These are phyloP conservation scores for Stenogyne calaminthoides DNA, from an alignment of 305 asterid species.

Conservation along the genomic window DNA sequence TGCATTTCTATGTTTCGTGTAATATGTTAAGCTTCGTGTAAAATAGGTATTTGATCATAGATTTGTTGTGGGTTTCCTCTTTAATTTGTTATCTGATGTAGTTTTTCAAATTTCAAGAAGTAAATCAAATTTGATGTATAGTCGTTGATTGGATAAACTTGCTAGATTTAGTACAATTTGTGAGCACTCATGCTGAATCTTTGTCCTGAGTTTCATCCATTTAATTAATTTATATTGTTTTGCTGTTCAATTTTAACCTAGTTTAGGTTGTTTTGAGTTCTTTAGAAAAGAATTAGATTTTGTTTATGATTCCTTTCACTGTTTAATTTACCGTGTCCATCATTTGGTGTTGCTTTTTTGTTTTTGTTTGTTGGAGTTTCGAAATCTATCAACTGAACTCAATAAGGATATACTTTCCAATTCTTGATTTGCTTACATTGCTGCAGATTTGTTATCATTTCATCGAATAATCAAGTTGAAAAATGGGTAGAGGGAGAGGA, in stretches of 20 bases:
- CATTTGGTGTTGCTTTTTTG: neutral
- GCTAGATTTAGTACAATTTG: constrained; percentile 27
- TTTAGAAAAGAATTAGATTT: constrained; percentile 14
- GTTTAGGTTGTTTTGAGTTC: constrained; percentile 14
- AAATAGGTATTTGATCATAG: neutral
- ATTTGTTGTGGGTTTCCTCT: constrained; percentile 11
- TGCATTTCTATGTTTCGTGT: constrained; percentile 11
- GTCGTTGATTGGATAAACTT: constrained; percentile 4
- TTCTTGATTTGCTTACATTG: constrained; percentile 7
- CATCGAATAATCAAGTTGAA: constrained; percentile 25
- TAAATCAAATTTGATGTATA: constrained; percentile 6
- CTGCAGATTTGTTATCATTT: constrained; percentile 41
- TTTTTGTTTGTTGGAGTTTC: neutral
- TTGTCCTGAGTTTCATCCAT: constrained; percentile 11
- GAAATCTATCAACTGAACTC: neutral
- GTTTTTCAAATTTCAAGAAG: constrained; percentile 22
- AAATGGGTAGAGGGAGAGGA: constrained; percentile 80
- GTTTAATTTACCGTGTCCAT: neutral
- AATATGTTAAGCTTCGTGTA: neutral
- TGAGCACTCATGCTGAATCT: constrained; percentile 22
- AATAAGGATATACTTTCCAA: neutral
- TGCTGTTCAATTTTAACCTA: neutral
- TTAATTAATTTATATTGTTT: neutral
- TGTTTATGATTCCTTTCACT: neutral
- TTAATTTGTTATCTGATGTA: constrained; percentile 14